These are phyloP conservation scores for Carex sylvatica DNA, from an alignment of 202 grass and related monocot genomes.

Conservation along the genomic window DNA sequence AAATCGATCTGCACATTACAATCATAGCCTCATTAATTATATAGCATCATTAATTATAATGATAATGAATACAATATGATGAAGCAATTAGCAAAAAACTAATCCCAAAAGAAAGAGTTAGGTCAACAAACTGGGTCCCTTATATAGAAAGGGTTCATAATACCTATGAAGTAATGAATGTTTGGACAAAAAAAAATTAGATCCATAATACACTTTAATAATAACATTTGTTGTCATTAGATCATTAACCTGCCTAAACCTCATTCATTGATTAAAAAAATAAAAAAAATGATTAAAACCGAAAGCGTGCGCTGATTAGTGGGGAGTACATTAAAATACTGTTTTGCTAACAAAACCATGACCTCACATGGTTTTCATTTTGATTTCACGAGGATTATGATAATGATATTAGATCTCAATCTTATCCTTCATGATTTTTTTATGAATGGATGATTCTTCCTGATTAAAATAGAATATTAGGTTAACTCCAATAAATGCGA, in stretches of 20 bases:
- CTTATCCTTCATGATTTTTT: constrained; percentile 17
- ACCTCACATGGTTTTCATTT: constrained; percentile 12
- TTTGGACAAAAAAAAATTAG: not conserved
- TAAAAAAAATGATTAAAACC: not conserved
- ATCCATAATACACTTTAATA: constrained; percentile 10
- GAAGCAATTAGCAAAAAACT: not conserved
- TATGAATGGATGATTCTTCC: not conserved
- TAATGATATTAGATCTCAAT: not conserved
- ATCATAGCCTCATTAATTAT: not conserved
- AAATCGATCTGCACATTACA: no score
- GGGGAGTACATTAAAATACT: not conserved
- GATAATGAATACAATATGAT: not conserved
- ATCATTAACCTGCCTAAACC: constrained; percentile 4
- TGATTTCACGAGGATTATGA: not conserved
- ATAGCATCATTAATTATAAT: not conserved
- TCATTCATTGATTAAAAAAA: not conserved
- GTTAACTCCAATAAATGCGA: not conserved
- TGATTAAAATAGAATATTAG: not conserved
- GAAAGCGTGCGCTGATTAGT: not conserved
- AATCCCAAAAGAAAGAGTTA: not conserved
- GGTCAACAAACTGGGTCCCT: constrained; percentile 21
- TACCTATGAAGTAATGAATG: not conserved
- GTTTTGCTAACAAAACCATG: not conserved
- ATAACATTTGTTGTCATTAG: not conserved
- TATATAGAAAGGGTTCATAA: not conserved